Base-by-base conservation (phyloP, 2,329 filamentous ascomycete genomes). In the Graphiopsis chlorocephala region DNA sequence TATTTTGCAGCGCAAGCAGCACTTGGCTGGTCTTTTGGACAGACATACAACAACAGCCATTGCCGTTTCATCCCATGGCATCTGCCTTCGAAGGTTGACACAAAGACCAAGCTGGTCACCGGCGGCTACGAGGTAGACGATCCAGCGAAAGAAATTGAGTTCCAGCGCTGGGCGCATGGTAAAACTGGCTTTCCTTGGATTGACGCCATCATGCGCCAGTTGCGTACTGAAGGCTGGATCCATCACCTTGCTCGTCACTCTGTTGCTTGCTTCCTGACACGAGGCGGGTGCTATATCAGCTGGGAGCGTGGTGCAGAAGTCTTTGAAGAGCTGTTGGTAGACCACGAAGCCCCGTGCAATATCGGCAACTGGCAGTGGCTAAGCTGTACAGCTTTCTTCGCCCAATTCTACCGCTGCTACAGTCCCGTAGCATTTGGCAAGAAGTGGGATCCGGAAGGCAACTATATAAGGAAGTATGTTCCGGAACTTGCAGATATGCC, bases 21-120 rank as follows among this genome's bases (percentile, higher is more conserved):
- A 0, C 78, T 92, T 1, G 90, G 90, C 0, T 80, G 84, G 33
- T 71, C 79, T 0, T 93, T 91, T 69, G 81, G 78, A 0, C 89
- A 91, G 71, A 88, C 88, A 0, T 79, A 84, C 57, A 84, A 85
- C 38, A 93, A 93, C 71, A 75, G 82, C 0, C 78, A 88, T 68
- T 89, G 86, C 45, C 84, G 90, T n/a, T 92, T 93, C 75, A 85
- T 93, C 15, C 90, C 90, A 4, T 93, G 90, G 90, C 89, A 92
- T 72, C 78, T 93, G 1, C 90, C 88, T 0, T 88, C 86, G 2
- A 86, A 86, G 66, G 73, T 84, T 60, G 80, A 82, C 66, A 81
- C 78, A 0, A 80, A 81, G 7, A 76, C 81, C 20, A 77, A 75
- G 6, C 74, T 82, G 23, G 78, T 84, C 31, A 88, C 85, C 0